Evolutionary conservation across 495 filamentous ascomycete genomes (phyloP).

Genomic region (Lentithecium fluviatile): DNA sequence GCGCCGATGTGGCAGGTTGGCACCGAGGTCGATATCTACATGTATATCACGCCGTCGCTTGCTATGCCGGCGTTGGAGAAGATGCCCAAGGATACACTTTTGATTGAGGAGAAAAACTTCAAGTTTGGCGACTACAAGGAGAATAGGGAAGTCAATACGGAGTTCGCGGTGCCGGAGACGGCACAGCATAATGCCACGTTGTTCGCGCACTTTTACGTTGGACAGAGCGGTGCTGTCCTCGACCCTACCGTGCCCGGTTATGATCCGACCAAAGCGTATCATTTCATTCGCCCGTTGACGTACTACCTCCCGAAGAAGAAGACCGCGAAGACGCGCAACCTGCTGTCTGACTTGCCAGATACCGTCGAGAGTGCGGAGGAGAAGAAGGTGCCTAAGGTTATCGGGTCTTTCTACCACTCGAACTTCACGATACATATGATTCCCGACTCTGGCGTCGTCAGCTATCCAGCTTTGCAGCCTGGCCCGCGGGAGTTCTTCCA

Average conservation of each 20-base stretch:
- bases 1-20: slow-evolving; percentile 85
- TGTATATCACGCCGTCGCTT: slow-evolving; percentile 78
- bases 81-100: slow-evolving; percentile 55
- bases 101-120: slow-evolving; percentile 79
- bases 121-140: slow-evolving; percentile 79
- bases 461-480: slow-evolving; percentile 66
- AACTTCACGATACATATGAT: slow-evolving; percentile 90
- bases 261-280: slow-evolving; percentile 70
- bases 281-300: slow-evolving; percentile 81
- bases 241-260: slow-evolving; percentile 73
- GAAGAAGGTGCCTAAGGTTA: slow-evolving; percentile 61
- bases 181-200: slow-evolving; percentile 92
- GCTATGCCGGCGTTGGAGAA: slow-evolving; percentile 64
- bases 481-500: slow-evolving; percentile 73
- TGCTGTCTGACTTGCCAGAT: slow-evolving; percentile 63
- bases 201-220: slow-evolving; percentile 90
- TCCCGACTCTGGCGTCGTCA: slow-evolving; percentile 69
- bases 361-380: slow-evolving; percentile 45
- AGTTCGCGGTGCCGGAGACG: slow-evolving; percentile 69
- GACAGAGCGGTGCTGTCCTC: slow-evolving; percentile 65
- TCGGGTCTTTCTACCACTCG: slow-evolving; percentile 85
- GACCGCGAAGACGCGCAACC: slow-evolving; percentile 81
- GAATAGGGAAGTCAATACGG: slow-evolving; percentile 71
- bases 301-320: slow-evolving; percentile 93
- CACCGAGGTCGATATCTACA: slow-evolving; percentile 73